A percentile compares a stretch with the other conserved stretches of the same genome.
Evolutionary conservation across 2,329 filamentous ascomycete species (phyloP).

Genomic region (Didymella pinodella): DNA sequence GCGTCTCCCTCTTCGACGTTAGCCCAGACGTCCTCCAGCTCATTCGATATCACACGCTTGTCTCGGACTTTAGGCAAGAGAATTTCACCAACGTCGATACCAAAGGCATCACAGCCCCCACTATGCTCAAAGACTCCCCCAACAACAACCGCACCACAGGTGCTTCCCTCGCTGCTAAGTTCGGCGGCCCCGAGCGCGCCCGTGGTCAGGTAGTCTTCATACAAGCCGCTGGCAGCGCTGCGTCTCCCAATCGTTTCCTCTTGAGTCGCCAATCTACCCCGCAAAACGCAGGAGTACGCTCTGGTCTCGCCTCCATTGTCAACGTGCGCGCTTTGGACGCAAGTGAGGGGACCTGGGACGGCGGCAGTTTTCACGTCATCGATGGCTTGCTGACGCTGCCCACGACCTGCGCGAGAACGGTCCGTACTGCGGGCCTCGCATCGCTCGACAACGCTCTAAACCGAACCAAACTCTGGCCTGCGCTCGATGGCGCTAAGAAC

Average conservation of each 20-base stretch:
- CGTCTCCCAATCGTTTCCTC: conserved; percentile 20
- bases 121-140: conserved; percentile 22
- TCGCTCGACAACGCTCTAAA: conserved; percentile 31
- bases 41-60: conserved; percentile 34
- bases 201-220: conserved; percentile 37
- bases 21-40: conserved; percentile 18
- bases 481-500: conserved; percentile 29
- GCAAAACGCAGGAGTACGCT: conserved; percentile 19
- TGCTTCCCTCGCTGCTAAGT: conserved; percentile 22
- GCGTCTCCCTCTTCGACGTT: conserved; percentile 22
- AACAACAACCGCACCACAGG: conserved; percentile 32
- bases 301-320: conserved; percentile 28
- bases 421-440: conserved; percentile 25
- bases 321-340: conserved; percentile 23
- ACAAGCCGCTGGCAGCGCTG: conserved; percentile 12
- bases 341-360: conserved; percentile 27
- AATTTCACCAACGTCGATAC: conserved; percentile 23
- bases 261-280: conserved; percentile 18
- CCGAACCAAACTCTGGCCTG: conserved; percentile 25
- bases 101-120: conserved; percentile 25
- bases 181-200: conserved; percentile 23
- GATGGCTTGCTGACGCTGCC: conserved; percentile 30
- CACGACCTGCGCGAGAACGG: conserved; percentile 24
- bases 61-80: conserved; percentile 20
- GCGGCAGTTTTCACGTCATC: conserved; percentile 33